These are phyloP conservation scores for Psilocybe cyanescens DNA, from an alignment of 768 basidiomycete species.

Conservation along the genomic window DNA sequence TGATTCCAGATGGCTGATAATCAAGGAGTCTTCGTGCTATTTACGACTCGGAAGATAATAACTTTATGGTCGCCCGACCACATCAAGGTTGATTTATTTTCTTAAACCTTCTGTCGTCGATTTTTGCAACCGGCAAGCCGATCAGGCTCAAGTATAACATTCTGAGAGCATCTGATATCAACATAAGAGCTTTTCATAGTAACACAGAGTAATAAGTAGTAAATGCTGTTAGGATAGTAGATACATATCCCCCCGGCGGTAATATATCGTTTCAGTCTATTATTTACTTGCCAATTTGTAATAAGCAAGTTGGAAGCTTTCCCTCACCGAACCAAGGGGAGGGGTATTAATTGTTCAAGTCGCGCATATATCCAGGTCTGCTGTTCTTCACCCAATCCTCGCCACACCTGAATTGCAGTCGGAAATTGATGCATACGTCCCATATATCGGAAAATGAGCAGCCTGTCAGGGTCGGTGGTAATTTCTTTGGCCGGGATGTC, in stretches of 20 bases:
- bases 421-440: background rate
- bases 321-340: background rate
- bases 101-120: no score
- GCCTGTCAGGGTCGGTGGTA: slow-evolving; percentile 8
- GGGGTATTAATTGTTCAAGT: background rate
- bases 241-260: background rate
- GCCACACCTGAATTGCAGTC: background rate
- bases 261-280: background rate
- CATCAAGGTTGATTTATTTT: no score
- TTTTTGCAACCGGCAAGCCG: no score
- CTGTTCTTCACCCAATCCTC: background rate
- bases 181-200: no score
- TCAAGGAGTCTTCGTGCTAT: no score
- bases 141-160: no score
- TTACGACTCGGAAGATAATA: no score
- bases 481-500: slow-evolving; percentile 8
- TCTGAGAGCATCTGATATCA: no score
- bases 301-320: background rate
- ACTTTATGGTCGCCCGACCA: no score
- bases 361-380: background rate
- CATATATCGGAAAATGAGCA: slow-evolving; percentile 16
- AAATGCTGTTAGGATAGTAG: background rate
- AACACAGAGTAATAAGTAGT: no score
- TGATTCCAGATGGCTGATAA: no score
- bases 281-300: background rate